Percentiles rank a stretch among this genome's conserved stretches.
Evolutionary conservation across 108 stramenopile species (phyloP).

Genomic region (Stephanodiscus triporus): DNA sequence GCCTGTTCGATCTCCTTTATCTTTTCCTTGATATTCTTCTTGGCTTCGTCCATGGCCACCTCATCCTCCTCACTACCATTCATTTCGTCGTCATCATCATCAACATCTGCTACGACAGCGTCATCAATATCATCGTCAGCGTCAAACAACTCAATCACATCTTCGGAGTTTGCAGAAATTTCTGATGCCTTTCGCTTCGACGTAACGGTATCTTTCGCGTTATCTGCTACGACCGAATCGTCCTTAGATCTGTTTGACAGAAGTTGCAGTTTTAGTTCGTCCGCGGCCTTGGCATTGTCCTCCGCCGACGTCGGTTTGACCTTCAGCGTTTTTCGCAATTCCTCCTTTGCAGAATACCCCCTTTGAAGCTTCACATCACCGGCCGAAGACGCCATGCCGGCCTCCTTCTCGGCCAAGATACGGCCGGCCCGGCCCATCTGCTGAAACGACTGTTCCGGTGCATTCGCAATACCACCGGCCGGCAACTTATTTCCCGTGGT

Average conservation of each 20-base stretch:
- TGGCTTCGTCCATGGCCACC: slow-evolving; percentile 28
- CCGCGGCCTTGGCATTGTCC: slow-evolving; percentile 71
- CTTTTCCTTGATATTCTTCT: slow-evolving; percentile 73
- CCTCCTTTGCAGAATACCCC: slow-evolving; percentile 55
- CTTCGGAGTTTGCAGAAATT: slow-evolving; percentile 43
- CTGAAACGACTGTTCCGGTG: slow-evolving; percentile 40
- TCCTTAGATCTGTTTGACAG: slow-evolving; percentile 19
- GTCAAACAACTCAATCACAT: slow-evolving; percentile 54
- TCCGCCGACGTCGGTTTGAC: slow-evolving; percentile 40
- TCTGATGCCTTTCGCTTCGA: slow-evolving; percentile 49
- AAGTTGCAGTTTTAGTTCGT: slow-evolving; percentile 64
- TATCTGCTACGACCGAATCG: slow-evolving; percentile 15
- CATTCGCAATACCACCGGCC: slow-evolving; percentile 40
- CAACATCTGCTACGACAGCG: slow-evolving; percentile 33
- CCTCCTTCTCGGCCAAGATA: slow-evolving; percentile 60
- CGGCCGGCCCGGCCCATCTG: slow-evolving; percentile 71
- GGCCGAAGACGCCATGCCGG: slow-evolving; percentile 19
- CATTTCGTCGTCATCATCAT: slow-evolving; percentile 51
- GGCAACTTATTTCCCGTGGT: slow-evolving; percentile 54
- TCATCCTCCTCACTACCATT: slow-evolving; percentile 60
- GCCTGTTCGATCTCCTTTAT: slow-evolving; percentile 70
- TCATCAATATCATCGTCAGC: slow-evolving; percentile 50
- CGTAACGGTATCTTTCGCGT: slow-evolving; percentile 36
- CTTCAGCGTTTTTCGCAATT: slow-evolving; percentile 56
- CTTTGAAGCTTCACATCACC: slow-evolving; percentile 46